Conservation (phyloP, 257 asterid species). For the Solanum corneliomulleri region DNA sequence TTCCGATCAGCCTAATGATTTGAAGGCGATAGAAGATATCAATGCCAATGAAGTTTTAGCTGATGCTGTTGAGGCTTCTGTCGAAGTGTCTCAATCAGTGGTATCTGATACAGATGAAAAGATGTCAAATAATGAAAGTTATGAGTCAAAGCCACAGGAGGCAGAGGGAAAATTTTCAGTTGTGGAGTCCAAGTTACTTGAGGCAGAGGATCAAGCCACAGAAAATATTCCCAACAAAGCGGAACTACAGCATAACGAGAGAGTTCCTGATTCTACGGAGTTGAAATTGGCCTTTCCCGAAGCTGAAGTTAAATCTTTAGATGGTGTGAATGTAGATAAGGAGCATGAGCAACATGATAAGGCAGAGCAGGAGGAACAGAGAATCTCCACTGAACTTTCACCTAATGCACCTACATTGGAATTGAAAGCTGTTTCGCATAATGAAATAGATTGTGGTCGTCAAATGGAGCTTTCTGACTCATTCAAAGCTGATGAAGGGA, state of each 20-base stretch:
- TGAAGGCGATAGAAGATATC: background rate
- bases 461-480: background rate
- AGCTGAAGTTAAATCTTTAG: conserved; percentile 10
- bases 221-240: conserved; percentile 4
- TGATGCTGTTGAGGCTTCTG: background rate
- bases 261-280: background rate
- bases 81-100: background rate
- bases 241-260: background rate
- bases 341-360: conserved; percentile 14
- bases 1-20: conserved; percentile 2
- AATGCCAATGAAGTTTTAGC: background rate
- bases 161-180: background rate
- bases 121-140: background rate
- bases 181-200: conserved; percentile 5
- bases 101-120: background rate
- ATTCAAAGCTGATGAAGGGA: background rate
- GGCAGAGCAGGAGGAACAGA: conserved; percentile 10
- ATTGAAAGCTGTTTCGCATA: conserved; percentile 9
- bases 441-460: background rate
- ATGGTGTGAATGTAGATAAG: background rate
- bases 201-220: conserved; percentile 8
- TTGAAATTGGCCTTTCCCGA: background rate
- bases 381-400: conserved; percentile 13
- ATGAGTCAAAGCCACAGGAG: background rate
- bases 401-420: conserved; percentile 9